Conservation (phyloP, 2,329 filamentous ascomycete genomes). For the Bisporella sp. region DNA sequence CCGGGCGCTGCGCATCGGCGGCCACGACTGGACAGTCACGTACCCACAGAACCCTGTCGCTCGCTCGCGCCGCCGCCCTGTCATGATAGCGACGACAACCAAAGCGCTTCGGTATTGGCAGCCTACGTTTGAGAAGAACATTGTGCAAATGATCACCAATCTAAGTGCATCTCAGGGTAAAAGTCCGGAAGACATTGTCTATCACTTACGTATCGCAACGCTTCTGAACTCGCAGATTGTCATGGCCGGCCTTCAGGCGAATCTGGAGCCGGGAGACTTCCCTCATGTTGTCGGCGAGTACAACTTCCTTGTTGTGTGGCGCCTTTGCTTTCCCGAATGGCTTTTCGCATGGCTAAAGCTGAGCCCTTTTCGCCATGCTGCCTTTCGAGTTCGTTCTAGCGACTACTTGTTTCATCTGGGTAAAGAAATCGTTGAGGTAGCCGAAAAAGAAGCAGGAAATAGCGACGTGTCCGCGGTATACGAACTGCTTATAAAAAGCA, state of each 20-base stretch:
- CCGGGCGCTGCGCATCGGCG: constrained; percentile 5
- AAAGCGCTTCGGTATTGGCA: constrained; percentile 5
- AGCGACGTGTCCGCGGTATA: constrained; percentile 3
- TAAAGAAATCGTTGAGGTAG: neutral
- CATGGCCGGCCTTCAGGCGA: constrained; percentile 4
- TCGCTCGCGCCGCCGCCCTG: constrained; percentile 4
- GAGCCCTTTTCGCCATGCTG: constrained; percentile 2
- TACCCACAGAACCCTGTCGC: constrained; percentile 6
- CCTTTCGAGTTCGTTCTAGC: constrained; percentile 5
- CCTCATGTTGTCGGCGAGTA: constrained; percentile 9
- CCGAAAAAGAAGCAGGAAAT: neutral
- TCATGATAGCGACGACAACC: constrained; percentile 9
- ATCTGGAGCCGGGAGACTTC: constrained; percentile 3
- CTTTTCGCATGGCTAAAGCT: constrained; percentile 6
- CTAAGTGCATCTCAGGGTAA: neutral
- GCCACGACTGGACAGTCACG: constrained; percentile 11
- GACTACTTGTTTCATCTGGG: constrained; percentile 7
- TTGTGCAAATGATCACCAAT: constrained; percentile 2
- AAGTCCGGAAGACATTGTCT: constrained; percentile 5
- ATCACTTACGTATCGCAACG: constrained; percentile 6
- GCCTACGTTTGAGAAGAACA: constrained; percentile 4
- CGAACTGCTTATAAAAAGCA: neutral
- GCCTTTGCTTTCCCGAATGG: constrained; percentile 8
- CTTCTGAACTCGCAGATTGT: constrained; percentile 6
- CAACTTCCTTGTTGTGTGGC: constrained; percentile 11